A percentile compares a stretch with the other conserved stretches of the same genome.
Evolutionary conservation across 2,329 filamentous ascomycete species (phyloP).

Genomic region (Coniella vitis): DNA sequence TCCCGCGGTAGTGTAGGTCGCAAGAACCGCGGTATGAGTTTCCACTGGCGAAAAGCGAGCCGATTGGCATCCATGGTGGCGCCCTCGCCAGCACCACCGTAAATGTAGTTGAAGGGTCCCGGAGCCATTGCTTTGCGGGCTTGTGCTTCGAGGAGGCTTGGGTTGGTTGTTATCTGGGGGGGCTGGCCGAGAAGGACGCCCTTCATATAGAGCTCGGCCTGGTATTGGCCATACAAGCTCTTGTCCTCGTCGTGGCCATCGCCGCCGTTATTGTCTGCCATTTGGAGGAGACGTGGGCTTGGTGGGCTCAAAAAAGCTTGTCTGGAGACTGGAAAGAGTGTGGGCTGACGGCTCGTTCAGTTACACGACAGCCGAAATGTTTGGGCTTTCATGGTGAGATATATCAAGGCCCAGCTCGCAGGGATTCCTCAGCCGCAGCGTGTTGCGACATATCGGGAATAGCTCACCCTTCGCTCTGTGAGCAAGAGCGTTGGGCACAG

Average conservation of each 20-base stretch:
- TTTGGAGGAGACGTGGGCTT: background rate
- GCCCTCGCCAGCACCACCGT: constrained; percentile 55
- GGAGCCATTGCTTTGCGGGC: constrained; percentile 41
- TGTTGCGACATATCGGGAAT: too few relatives aligned
- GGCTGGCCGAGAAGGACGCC: constrained; percentile 41
- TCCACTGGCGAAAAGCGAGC: constrained; percentile 46
- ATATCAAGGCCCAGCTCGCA: too few relatives aligned
- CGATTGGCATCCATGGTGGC: constrained; percentile 55
- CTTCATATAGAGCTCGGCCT: constrained; percentile 39
- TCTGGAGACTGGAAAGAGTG: too few relatives aligned
- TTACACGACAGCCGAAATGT: too few relatives aligned
- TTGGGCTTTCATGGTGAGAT: too few relatives aligned
- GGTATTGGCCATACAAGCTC: constrained; percentile 23
- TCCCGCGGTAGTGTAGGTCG: constrained; percentile 36
- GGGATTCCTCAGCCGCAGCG: too few relatives aligned
- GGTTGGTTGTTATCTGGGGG: constrained; percentile 52
- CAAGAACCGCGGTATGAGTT: constrained; percentile 47
- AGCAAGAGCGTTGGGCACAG: too few relatives aligned
- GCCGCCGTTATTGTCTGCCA: constrained; percentile 6
- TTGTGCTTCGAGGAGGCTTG: constrained; percentile 48
- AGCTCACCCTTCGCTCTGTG: too few relatives aligned
- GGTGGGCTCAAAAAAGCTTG: too few relatives aligned
- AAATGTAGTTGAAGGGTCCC: constrained; percentile 52
- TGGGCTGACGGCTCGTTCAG: too few relatives aligned
- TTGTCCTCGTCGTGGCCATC: constrained; percentile 5